Base-by-base conservation (phyloP, 2,329 filamentous ascomycete genomes). In the Fusarium citri region DNA sequence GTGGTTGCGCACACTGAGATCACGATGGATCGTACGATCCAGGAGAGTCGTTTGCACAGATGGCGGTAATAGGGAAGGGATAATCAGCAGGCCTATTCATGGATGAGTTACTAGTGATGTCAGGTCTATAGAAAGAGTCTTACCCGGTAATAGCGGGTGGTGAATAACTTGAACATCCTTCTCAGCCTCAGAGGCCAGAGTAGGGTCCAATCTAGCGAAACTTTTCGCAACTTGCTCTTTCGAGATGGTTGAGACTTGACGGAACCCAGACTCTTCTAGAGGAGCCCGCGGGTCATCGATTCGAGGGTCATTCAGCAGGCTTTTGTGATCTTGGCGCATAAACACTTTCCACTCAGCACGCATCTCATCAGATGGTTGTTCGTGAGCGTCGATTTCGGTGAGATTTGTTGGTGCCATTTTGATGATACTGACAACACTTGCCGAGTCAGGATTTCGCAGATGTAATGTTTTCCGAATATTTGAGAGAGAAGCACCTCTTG, bases 331-430 rank as follows among this genome's bases (percentile, higher is more conserved):
- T 40, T 88, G 84, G 68, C 87, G 91, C 25, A 91, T 89, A 72
- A 91, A 93, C 43, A 82, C 82, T 79, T 97, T 97, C 87, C 94
- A 98, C 56, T 89, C 82, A 47, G 86, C 82, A 66, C 90, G 89
- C 71, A 98, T 84, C 51, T 84, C 79, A 15, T 90, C 88, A 5
- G 94, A 92, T 3, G 94, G 93, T 73, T 90, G 89, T 78, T 94
- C 89, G 78, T 95, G 89, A 28, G 94, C 91, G 79, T 97, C 92
- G 5, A 94, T 83, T 22, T 85, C 83, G 10, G 69, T 62, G 46
- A 77, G 74, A n/a, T 66, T 71, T 43, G 65, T 58, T 8, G 73
- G 50, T 10, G 72, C 61, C 77, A 80, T 78, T 59, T 46, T 66
- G 25, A 46, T 51, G 45, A 40, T 54, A 28, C 16, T 42, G 23